Evolutionary conservation across 2,329 filamentous ascomycete genomes (phyloP), one percentile per base, ranked within the genome.

Genomic region (Pseudogymnoascus sp.): DNA sequence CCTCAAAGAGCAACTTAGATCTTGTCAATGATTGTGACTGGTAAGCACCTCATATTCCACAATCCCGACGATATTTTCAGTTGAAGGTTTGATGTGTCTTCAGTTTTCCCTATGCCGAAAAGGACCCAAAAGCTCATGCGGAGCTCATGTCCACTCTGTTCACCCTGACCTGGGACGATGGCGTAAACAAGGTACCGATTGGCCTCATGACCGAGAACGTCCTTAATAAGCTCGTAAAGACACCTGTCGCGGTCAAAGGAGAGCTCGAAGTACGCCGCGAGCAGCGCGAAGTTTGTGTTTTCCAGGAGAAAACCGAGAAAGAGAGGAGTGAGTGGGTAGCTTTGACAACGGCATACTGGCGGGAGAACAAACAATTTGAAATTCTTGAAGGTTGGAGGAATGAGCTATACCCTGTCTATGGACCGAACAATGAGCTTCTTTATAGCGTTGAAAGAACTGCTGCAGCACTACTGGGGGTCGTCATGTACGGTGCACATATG

Each of bases 401-500:
- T 70, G 92, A 96, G 75, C 76, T 86, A 14, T 96, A 91, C 78
- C 88, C 91, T 0, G 84, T 96, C 6, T 95, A 91, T 70, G 84
- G 82, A 0, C 83, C 76, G 0, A 76, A 82, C 12, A 82, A 83
- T 36, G 80, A 84, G 65, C 72, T 90, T 7, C 76, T 93, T 2
- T 88, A 90, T 73, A 88, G 83, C 73, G 84, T 93, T 73, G 92
- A 96, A 74, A 82, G 92, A n/a, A 81, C 83, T 14, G 91, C 88
- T 5, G 84, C 84, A 63, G 84, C 88, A 0, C 77, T 96, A 7
- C 86, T 96, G 59, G 92, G 91, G 1, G 80, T 89, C 1, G 84
- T 88, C 68, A 86, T 87, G 6, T 96, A 92, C 72, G 92, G 91
- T 18, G 85, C 92, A 34, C 90, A 96, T 74, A 85, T 96, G 83